phyloP scores from a whole-genome alignment of 768 basidiomycete genomes.

The Pleurotus salmoneostramineus region DNA sequence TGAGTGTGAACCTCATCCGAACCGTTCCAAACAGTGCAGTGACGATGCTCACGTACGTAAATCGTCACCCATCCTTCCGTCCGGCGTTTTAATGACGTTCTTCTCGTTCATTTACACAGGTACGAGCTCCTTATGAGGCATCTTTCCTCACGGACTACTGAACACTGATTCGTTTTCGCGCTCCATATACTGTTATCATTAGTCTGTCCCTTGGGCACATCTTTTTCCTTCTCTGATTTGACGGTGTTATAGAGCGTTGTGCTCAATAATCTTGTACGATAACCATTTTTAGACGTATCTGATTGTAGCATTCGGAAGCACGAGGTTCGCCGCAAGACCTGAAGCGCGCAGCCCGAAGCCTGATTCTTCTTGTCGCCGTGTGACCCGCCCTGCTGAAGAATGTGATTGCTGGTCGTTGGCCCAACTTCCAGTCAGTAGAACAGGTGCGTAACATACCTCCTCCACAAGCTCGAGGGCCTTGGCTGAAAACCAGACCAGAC shows the following conservation, averaged over 20 bases:
- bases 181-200: not conserved
- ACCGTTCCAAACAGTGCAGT: conserved; percentile 97
- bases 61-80: not conserved
- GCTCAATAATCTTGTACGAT: conserved; percentile 8
- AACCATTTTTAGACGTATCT: not conserved
- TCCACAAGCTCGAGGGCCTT: no score
- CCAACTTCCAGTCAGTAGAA: no score
- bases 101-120: conserved; percentile 20
- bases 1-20: conserved; percentile 90
- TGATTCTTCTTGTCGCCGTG: no score
- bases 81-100: not conserved
- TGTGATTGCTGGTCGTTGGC: no score
- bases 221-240: not conserved
- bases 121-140: conserved; percentile 56
- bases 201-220: not conserved
- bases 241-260: not conserved
- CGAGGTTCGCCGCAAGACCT: not conserved
- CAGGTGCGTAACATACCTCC: no score
- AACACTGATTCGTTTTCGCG: conserved; percentile 10
- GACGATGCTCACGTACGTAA: conserved; percentile 84
- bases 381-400: no score
- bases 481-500: no score
- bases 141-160: conserved; percentile 30
- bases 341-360: no score
- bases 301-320: not conserved